These are phyloP conservation scores for Termitomyces sp. DNA, from an alignment of 768 basidiomycete genomes.

Conservation along the genomic window DNA sequence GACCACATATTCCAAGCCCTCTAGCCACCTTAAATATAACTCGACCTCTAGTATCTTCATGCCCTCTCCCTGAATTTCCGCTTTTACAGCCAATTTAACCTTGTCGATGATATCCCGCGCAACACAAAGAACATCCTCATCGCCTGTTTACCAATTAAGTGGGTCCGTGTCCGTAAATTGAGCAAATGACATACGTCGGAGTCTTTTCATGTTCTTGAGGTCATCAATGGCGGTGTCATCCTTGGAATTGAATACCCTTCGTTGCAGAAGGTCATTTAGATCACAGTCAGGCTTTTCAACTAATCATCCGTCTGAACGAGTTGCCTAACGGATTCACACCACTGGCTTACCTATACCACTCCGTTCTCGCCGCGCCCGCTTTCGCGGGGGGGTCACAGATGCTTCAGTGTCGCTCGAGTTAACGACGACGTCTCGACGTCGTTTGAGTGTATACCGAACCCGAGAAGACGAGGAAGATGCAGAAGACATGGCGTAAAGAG, in stretches of 20 bases:
- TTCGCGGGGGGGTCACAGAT: conserved; percentile 12
- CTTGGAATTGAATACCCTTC: conserved; percentile 8
- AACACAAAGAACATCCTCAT: conserved; percentile 17
- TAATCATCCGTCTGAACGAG: neutral
- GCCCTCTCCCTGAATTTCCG: conserved; percentile 21
- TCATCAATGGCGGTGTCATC: conserved; percentile 14
- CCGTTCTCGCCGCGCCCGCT: conserved; percentile 14
- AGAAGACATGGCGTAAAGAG: conserved; percentile 4
- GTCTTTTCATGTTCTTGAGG: conserved; percentile 15
- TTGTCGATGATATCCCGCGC: conserved; percentile 29
- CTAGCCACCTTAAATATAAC: conserved; percentile 39
- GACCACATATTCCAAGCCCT: conserved; percentile 33
- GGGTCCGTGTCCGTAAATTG: neutral
- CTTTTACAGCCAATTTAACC: conserved; percentile 28
- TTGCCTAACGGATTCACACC: neutral
- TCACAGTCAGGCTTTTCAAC: conserved; percentile 13
- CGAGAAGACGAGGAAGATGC: conserved; percentile 9
- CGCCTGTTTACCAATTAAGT: conserved; percentile 8
- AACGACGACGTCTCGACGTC: neutral
- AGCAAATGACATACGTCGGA: conserved; percentile 8
- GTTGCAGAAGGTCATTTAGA: conserved; percentile 14
- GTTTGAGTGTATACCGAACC: conserved; percentile 9
- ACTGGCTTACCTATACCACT: conserved; percentile 7
- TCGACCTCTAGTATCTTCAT: conserved; percentile 36
- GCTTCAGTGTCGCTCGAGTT: conserved; percentile 20